Percentiles rank a stretch among this genome's conserved stretches.
Evolutionary conservation across 345 rosid genomes (phyloP).

Genomic region (Camelina sativa): DNA sequence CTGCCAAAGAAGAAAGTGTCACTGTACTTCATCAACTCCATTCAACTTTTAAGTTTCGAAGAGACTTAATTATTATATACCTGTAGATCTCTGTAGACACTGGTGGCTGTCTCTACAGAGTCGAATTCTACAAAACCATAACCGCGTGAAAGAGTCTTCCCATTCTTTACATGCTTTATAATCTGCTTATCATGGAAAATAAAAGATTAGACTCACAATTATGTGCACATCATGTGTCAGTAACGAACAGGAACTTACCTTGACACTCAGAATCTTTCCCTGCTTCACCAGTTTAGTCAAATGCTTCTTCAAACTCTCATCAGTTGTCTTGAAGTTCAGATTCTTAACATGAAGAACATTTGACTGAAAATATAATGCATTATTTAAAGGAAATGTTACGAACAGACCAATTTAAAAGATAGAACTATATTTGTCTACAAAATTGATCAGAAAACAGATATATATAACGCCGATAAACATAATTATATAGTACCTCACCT

Average conservation of each 20-base stretch:
- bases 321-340: neutral
- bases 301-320: conserved; percentile 72
- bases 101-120: conserved; percentile 76
- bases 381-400: conserved; percentile 29
- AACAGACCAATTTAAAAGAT: conserved; percentile 31
- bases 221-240: conserved; percentile 19
- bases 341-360: conserved; percentile 55
- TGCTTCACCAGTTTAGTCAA: conserved; percentile 64
- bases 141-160: conserved; percentile 83
- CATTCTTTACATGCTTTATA: conserved; percentile 80
- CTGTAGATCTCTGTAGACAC: conserved; percentile 70
- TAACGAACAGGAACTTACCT: conserved; percentile 55
- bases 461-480: conserved; percentile 11
- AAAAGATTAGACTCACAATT: conserved; percentile 8
- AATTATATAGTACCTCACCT: conserved; percentile 10
- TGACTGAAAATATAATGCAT: conserved; percentile 60
- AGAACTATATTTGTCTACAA: neutral
- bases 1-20: conserved; percentile 45
- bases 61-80: conserved; percentile 46
- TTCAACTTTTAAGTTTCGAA: conserved; percentile 16
- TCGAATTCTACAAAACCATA: conserved; percentile 94
- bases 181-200: conserved; percentile 54
- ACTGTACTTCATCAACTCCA: conserved; percentile 2
- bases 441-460: neutral
- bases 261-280: conserved; percentile 75